A percentile compares a stretch with the other conserved stretches of the same genome.
phyloP scores from a whole-genome alignment of 2,329 filamentous ascomycete genomes.

The Colletotrichum endophyticum region DNA sequence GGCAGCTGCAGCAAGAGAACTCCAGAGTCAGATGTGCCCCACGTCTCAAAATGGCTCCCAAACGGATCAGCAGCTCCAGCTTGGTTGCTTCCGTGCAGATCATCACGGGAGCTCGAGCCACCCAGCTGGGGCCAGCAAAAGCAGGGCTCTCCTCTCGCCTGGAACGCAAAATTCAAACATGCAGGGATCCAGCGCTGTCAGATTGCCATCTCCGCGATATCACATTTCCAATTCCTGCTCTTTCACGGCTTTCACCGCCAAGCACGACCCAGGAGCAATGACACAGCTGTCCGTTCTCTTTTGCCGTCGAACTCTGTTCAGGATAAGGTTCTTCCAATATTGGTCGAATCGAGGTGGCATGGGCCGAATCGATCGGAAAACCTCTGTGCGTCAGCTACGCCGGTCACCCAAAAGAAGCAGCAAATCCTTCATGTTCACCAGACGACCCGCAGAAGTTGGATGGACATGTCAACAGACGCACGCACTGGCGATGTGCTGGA shows the following conservation, averaged over 20 bases:
- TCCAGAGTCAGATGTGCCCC: neutral
- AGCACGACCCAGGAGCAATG: neutral
- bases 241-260: neutral
- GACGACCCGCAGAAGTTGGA: neutral
- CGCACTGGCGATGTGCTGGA: neutral
- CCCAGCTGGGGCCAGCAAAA: neutral
- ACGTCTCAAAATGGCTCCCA: neutral
- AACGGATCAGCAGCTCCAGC: constrained; percentile 4
- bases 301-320: neutral
- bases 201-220: neutral
- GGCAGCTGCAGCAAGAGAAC: neutral
- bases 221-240: constrained; percentile 6
- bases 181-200: constrained; percentile 3
- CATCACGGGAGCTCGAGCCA: constrained; percentile 15
- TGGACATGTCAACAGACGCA: neutral
- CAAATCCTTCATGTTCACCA: neutral
- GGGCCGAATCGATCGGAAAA: neutral
- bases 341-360: neutral
- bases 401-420: neutral
- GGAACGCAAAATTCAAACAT: neutral
- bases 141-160: neutral
- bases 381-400: neutral
- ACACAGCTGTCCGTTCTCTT: neutral
- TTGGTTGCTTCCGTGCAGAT: constrained; percentile 18
- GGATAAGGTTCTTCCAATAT: neutral